A percentile compares a stretch with the other conserved stretches of the same genome.
Evolutionary conservation across 1,284 basidiomycete genomes (phyloP).

Genomic region (Ceratorhiza oryzae-sativae): DNA sequence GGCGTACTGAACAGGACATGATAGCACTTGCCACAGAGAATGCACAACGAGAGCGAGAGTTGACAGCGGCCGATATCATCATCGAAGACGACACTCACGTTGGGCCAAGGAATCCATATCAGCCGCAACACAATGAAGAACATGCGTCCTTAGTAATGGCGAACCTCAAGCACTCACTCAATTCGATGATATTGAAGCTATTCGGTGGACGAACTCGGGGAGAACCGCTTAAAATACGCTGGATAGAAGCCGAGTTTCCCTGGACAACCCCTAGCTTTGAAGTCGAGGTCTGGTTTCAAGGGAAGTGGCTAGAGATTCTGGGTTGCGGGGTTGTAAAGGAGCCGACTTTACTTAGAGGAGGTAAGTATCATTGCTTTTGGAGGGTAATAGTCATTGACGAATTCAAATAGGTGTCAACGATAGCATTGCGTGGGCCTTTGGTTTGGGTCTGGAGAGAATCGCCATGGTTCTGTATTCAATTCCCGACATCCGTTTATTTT

Average conservation of each 20-base stretch:
- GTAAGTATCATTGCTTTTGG: conserved; percentile 58
- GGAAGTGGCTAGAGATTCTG: conserved; percentile 96
- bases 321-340: conserved; percentile 94
- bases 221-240: conserved; percentile 84
- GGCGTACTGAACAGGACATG: conserved; percentile 62
- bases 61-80: conserved; percentile 74
- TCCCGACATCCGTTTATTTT: conserved; percentile 99
- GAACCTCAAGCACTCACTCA: conserved; percentile 92
- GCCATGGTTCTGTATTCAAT: conserved; percentile 98
- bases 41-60: conserved; percentile 63
- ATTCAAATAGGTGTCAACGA: conserved; percentile 68
- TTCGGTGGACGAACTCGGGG: conserved; percentile 68
- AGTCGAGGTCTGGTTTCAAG: conserved; percentile 96
- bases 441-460: conserved; percentile 95
- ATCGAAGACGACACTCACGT: conserved; percentile 87
- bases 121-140: conserved; percentile 74
- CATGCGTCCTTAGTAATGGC: conserved; percentile 76
- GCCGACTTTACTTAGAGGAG: conserved; percentile 83
- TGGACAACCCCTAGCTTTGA: conserved; percentile 98
- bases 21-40: conserved; percentile 56
- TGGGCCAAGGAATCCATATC: conserved; percentile 79
- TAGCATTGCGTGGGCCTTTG: conserved; percentile 98
- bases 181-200: conserved; percentile 83
- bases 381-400: neutral
- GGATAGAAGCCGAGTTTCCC: conserved; percentile 98